Base-by-base conservation (phyloP, 352 stramenopile genomes). In the Phytopythium oedochilum region DNA sequence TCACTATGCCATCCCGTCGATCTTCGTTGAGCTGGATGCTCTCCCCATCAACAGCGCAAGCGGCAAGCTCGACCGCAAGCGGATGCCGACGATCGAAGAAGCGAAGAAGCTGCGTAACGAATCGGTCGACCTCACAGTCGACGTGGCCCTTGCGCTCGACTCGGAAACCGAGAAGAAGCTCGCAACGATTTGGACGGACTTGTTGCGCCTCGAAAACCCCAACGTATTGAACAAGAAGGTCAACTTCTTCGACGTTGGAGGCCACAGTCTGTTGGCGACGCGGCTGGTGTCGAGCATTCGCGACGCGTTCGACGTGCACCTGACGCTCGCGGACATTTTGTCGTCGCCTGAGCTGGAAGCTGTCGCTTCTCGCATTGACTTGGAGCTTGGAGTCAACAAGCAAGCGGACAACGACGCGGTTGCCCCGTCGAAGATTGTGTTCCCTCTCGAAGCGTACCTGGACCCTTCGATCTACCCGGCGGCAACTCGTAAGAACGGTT, bases 1-100 rank as follows among this genome's bases (percentile, higher is more conserved):
- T 12, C 80, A 91, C 59, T 96, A 94, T 53, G 83, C 83, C 3
- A 89, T 96, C 28, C 86, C 86, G 25, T 85, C 78, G 0, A 71
- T 92, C 17, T 88, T 92, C 53, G 76, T 96, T 15, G 74, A 90
- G 49, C 71, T 96, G 3, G 75, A 92, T 57, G 84, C 78, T n/a
- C 63, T 96, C 3, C 86, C 86, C n/a, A 92, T 90, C 47, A 92
- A 93, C 64, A 89, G 72, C 38, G 75, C 80, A 18, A 93, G 84
- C 35, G 90, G 88, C 32, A 97, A 97, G 60, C 58, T 97, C 14
- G 86, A 97, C 55, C 74, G 86, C 49, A 97, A 96, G 63, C 78
- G 88, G 50, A 86, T 97, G 55, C 80, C 80, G 10, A 75, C 78
- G 0, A 80, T 82, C 12, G 80, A 88, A 49, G 62, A 88, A 57